phyloP scores from a whole-genome alignment of 495 filamentous ascomycete genomes.

The Cercophora scortea region DNA sequence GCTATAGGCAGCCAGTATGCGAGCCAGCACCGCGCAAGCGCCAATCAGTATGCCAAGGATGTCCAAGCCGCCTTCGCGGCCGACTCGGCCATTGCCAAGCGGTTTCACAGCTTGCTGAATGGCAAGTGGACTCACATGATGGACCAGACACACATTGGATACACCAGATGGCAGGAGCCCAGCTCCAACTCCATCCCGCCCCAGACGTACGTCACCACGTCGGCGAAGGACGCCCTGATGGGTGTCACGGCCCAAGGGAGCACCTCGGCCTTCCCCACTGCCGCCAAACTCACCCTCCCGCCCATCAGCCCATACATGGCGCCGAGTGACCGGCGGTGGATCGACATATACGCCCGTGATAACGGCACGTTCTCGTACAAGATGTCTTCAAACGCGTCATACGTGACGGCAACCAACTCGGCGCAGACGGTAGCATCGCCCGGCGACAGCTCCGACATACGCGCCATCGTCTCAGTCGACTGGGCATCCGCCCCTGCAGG shows the following conservation, averaged over 20 bases:
- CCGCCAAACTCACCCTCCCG: conserved; percentile 37
- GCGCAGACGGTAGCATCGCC: background rate
- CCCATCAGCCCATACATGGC: conserved; percentile 46
- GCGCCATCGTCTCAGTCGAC: conserved; percentile 44
- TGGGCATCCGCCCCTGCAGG: conserved; percentile 43
- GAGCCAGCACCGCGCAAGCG: conserved; percentile 16
- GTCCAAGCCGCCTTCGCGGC: conserved; percentile 45
- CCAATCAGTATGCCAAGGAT: conserved; percentile 42
- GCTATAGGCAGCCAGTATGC: conserved; percentile 15
- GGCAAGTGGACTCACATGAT: conserved; percentile 56
- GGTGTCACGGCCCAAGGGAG: conserved; percentile 48
- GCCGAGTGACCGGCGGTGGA: conserved; percentile 33
- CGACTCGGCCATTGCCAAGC: conserved; percentile 45
- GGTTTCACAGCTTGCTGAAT: conserved; percentile 46
- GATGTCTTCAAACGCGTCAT: conserved; percentile 37
- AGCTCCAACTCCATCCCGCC: conserved; percentile 44
- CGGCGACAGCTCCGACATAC: conserved; percentile 14
- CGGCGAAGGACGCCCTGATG: conserved; percentile 41
- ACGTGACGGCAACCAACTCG: conserved; percentile 39
- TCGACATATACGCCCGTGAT: conserved; percentile 53
- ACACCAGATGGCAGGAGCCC: conserved; percentile 47
- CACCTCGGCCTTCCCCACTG: conserved; percentile 41
- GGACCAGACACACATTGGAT: conserved; percentile 25
- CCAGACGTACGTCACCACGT: conserved; percentile 35
- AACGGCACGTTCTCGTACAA: conserved; percentile 43